A percentile compares a stretch with the other conserved stretches of the same genome.
Conservation (phyloP, 2,329 filamentous ascomycete species). For the Fusarium chuoi region DNA sequence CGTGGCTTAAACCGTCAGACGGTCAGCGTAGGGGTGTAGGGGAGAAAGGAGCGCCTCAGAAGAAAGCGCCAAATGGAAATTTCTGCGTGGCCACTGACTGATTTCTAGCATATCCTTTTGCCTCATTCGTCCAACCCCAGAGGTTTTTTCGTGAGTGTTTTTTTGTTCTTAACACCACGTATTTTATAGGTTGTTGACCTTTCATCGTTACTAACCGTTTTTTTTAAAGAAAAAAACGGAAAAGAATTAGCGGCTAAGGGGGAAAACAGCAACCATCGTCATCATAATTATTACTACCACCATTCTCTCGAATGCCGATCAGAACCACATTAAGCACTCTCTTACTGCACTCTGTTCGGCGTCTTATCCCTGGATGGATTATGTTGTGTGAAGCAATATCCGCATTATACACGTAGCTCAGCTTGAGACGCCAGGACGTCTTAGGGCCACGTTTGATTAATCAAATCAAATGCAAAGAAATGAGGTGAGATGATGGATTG, state of each 20-base stretch:
- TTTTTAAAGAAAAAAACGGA: background rate
- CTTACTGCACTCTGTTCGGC: constrained; percentile 1
- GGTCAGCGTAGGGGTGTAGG: constrained; percentile 6
- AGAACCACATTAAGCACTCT: constrained; percentile 15
- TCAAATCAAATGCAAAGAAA: constrained; percentile 14
- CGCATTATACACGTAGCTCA: constrained; percentile 8
- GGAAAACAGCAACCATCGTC: constrained; percentile 11
- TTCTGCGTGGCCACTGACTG: constrained; percentile 31
- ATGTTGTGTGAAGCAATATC: constrained; percentile 14
- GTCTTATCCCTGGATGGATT: background rate
- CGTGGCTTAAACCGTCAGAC: constrained; percentile 24
- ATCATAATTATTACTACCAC: constrained; percentile 18
- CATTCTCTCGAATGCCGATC: constrained; percentile 21
- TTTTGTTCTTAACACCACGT: background rate
- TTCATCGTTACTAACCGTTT: background rate
- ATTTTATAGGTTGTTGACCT: background rate
- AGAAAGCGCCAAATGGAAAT: constrained; percentile 15
- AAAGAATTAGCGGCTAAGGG: background rate
- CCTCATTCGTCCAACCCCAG: constrained; percentile 21
- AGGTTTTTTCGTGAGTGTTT: background rate
- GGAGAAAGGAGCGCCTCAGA: background rate
- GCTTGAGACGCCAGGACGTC: constrained; percentile 9
- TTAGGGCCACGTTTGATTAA: constrained; percentile 16
- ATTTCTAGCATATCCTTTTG: constrained; percentile 7
- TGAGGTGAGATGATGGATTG: constrained; percentile 6